Base-by-base conservation (phyloP, 73 alveolate genomes). In the Stentor roeselii region DNA sequence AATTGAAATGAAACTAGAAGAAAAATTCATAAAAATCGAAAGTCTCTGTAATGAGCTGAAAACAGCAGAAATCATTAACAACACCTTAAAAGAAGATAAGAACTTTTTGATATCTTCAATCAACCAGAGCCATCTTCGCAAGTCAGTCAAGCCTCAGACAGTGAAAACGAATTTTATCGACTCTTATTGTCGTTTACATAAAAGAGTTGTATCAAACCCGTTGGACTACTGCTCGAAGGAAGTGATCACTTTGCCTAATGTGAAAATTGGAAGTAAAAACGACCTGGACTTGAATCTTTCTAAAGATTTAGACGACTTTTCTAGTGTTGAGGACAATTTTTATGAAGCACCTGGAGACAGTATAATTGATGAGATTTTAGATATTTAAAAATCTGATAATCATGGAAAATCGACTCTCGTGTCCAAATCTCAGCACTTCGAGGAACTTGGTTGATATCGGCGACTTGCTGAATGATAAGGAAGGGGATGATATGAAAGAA, bases 311-410 rank as follows among this genome's bases (percentile, higher is more conserved):
- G 67, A 50, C 21, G 67, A 50, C 67, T 50, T 50, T 50, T 50
- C 67, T 50, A 50, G 67, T 50, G 67, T 50, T 50, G 67, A 50
- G 21, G 67, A 50, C 21, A 50, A 50, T 50, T 50, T 11, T 50
- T 50, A 50, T 50, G 67, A 50, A 50, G 67, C 67, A 11, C 67
- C 67, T 11, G 67, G 67, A 21, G 67, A 50, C 21, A 50, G 67
- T 21, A 50, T 50, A 11, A 50, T 50, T 11, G 67, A 50, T 21
- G 67, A 50, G 6, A 50, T 50, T 50, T 50, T 50, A 50, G 67
- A 50, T 50, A 50, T 50, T 50, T 50, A 50, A 50, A 11, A 50
- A 50, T 11, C 21, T 11, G 67, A 50, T 11, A 50, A 50, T n/a
- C n/a, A 58, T 58, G 74, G 74, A 21, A 58, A 58, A 58, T 1